phyloP scores from a whole-genome alignment of 2,329 filamentous ascomycete species.

The Zasmidium citrigriseum region DNA sequence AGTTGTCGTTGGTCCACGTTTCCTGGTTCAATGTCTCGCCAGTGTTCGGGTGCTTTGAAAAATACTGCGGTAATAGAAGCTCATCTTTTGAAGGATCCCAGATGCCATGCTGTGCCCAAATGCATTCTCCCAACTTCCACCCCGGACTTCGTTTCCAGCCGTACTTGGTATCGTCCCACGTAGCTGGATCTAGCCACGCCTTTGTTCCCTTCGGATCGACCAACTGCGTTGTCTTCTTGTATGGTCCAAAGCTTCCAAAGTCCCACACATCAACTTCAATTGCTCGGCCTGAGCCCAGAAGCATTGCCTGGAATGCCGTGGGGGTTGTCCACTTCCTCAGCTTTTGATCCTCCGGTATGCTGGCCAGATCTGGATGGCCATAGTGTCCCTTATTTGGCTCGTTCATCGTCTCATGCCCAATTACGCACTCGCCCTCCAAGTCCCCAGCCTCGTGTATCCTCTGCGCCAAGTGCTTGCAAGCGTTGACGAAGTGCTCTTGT shows the following conservation, averaged over 20 bases:
- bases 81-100: slow-evolving; percentile 83
- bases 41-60: slow-evolving; percentile 73
- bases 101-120: slow-evolving; percentile 96
- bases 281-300: slow-evolving; percentile 86
- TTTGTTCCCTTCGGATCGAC: slow-evolving; percentile 84
- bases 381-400: slow-evolving; percentile 90
- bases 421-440: slow-evolving; percentile 80
- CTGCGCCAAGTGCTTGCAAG: slow-evolving; percentile 77
- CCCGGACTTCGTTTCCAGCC: slow-evolving; percentile 83
- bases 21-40: slow-evolving; percentile 76
- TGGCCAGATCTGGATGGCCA: slow-evolving; percentile 77
- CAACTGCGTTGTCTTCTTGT: slow-evolving; percentile 79
- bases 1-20: slow-evolving; percentile 87
- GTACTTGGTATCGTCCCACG: slow-evolving; percentile 83
- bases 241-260: slow-evolving; percentile 89
- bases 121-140: slow-evolving; percentile 91
- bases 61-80: slow-evolving; percentile 83
- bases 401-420: slow-evolving; percentile 96
- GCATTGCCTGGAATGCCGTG: slow-evolving; percentile 89
- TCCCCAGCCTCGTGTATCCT: slow-evolving; percentile 88
- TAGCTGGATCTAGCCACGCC: slow-evolving; percentile 75
- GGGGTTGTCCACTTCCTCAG: slow-evolving; percentile 91
- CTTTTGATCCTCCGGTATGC: slow-evolving; percentile 82
- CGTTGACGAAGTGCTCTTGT: slow-evolving; percentile 79
- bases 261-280: slow-evolving; percentile 91